Conservation (phyloP, 106 monocot genomes). For the Dendrobium officinale region DNA sequence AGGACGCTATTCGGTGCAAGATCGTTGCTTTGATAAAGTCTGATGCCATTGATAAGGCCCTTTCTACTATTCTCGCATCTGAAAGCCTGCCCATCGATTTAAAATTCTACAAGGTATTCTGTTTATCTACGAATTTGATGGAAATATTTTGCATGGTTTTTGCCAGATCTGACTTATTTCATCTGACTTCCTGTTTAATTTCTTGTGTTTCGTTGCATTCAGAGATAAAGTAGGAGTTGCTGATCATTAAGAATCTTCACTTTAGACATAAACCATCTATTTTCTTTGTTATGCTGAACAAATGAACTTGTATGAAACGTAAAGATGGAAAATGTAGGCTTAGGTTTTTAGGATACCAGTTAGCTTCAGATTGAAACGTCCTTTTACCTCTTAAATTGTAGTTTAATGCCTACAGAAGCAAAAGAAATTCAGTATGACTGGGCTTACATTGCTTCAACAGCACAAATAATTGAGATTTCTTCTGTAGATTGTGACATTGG, state of each 20-base stretch:
- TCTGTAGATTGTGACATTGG: too few species aligned
- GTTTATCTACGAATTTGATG: constrained; percentile 10
- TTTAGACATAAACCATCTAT: too few species aligned
- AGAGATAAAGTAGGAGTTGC: not conserved
- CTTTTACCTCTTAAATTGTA: too few species aligned
- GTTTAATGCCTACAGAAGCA: too few species aligned
- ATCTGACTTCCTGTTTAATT: not conserved
- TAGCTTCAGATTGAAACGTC: too few species aligned
- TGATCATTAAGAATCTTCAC: too few species aligned
- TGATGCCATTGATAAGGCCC: constrained; percentile 58
- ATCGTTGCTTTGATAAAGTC: constrained; percentile 77
- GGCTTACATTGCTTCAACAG: too few species aligned
- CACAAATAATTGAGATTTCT: too few species aligned
- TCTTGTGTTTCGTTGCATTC: not conserved
- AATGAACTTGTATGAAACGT: not conserved
- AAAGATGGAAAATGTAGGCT: not conserved
- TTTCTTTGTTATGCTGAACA: not conserved
- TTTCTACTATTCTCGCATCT: constrained; percentile 31
- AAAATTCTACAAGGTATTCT: constrained; percentile 53
- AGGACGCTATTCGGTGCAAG: constrained; percentile 82
- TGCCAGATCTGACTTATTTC: not conserved
- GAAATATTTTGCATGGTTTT: not conserved
- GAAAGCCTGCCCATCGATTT: constrained; percentile 33
- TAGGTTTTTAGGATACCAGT: too few species aligned
- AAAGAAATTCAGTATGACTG: too few species aligned